Evolutionary conservation across 352 stramenopile genomes (phyloP).

Genomic region (Plasmopara viticola): DNA sequence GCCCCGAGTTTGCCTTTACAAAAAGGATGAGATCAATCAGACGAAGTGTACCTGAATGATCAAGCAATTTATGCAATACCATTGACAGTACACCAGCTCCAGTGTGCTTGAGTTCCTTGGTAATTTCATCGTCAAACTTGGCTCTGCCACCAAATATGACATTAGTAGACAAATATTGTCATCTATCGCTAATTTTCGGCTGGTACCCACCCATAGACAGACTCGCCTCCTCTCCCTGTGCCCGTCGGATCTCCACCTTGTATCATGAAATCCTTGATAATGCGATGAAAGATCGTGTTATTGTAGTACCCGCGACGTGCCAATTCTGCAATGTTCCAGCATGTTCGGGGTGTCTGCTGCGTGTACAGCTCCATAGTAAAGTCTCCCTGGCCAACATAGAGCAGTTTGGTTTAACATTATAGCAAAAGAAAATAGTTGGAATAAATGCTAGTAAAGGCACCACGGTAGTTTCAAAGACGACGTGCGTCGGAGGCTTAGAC

Average conservation of each 20-base stretch:
- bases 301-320: conserved; percentile 92
- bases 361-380: conserved; percentile 93
- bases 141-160: conserved; percentile 30
- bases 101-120: conserved; percentile 90
- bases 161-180: conserved; percentile 5
- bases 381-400: conserved; percentile 42
- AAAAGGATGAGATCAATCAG: conserved; percentile 2
- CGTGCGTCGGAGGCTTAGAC: conserved; percentile 53
- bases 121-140: conserved; percentile 94
- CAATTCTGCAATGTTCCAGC: conserved; percentile 91
- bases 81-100: conserved; percentile 88
- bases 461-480: conserved; percentile 81
- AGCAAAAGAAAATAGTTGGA: not conserved
- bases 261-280: conserved; percentile 97
- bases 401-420: not conserved
- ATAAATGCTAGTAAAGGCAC: conserved; percentile 22
- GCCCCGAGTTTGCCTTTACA: conserved; percentile 80
- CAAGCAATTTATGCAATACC: conserved; percentile 26
- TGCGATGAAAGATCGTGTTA: conserved; percentile 93
- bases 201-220: conserved; percentile 81
- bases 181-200: conserved; percentile 1
- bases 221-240: conserved; percentile 89
- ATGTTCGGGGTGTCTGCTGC: conserved; percentile 88
- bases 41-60: not conserved
- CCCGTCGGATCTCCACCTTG: conserved; percentile 93